These are phyloP conservation scores for Rhynchospora pubera DNA, from an alignment of 176 grass and related monocot species.

Conservation along the genomic window DNA sequence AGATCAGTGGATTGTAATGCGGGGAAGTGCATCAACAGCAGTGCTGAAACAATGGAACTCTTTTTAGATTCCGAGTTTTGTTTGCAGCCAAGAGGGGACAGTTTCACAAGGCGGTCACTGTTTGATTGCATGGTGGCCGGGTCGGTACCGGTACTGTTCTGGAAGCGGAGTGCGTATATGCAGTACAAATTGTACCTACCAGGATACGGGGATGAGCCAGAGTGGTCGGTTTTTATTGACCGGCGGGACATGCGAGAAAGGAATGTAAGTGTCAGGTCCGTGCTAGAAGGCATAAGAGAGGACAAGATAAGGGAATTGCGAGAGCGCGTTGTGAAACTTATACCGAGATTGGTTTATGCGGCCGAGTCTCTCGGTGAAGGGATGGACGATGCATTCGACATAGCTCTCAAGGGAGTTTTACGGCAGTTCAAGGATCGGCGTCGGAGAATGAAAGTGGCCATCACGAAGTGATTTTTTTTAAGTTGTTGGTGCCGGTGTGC, in stretches of 20 bases:
- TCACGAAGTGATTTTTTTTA: neutral
- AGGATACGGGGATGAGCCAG: constrained; percentile 21
- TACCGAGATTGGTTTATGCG: constrained; percentile 17
- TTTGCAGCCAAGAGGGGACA: constrained; percentile 90
- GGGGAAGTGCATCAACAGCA: constrained; percentile 45
- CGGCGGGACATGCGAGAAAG: constrained; percentile 29
- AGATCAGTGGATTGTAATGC: constrained; percentile 51
- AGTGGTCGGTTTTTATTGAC: constrained; percentile 93
- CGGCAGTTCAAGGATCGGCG: neutral
- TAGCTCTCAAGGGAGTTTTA: constrained; percentile 11
- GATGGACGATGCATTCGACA: constrained; percentile 11
- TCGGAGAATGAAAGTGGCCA: neutral
- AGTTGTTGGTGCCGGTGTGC: neutral
- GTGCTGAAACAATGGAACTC: constrained; percentile 39
- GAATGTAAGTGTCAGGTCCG: constrained; percentile 5
- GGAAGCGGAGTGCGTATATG: constrained; percentile 64
- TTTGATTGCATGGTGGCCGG: constrained; percentile 96
- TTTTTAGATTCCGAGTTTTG: constrained; percentile 80
- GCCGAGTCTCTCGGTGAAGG: neutral
- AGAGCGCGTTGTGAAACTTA: constrained; percentile 13
- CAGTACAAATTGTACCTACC: constrained; percentile 72
- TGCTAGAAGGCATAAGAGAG: constrained; percentile 8
- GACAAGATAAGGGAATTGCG: constrained; percentile 12
- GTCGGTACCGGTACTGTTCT: constrained; percentile 84
- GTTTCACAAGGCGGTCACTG: constrained; percentile 76